Evolutionary conservation across 2,329 filamentous ascomycete genomes (phyloP).

Genomic region (Dichotomopilus funicola): DNA sequence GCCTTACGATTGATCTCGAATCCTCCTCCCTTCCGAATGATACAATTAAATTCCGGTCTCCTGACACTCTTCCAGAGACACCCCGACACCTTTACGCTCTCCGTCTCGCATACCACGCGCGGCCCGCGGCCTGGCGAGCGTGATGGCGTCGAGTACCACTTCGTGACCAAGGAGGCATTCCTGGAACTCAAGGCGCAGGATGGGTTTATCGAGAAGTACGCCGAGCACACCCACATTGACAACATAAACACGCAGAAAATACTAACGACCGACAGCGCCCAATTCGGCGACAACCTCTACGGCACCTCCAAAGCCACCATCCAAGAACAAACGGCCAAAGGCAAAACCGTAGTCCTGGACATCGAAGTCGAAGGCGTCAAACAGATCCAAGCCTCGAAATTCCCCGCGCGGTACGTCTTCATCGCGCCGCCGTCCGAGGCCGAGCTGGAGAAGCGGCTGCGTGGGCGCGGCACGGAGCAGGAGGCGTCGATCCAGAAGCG

Average conservation of each 20-base stretch:
- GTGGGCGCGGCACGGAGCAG: slow-evolving; percentile 70
- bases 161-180: slow-evolving; percentile 61
- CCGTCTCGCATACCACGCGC: slow-evolving; percentile 73
- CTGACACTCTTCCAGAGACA: slow-evolving; percentile 35
- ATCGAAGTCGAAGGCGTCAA: slow-evolving; percentile 99
- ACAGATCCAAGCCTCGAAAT: slow-evolving; percentile 72
- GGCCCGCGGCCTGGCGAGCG: slow-evolving; percentile 66
- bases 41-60: no score
- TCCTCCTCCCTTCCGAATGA: neutral
- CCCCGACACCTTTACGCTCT: slow-evolving; percentile 46
- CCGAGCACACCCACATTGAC: no score
- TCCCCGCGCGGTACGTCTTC: slow-evolving; percentile 77
- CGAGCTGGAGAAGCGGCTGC: slow-evolving; percentile 65
- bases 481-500: slow-evolving; percentile 66
- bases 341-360: slow-evolving; percentile 74
- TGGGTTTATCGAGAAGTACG: slow-evolving; percentile 66
- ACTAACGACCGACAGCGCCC: slow-evolving; percentile 59
- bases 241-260: no score
- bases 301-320: slow-evolving; percentile 79
- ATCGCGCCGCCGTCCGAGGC: slow-evolving; percentile 72
- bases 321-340: slow-evolving; percentile 63
- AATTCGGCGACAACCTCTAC: slow-evolving; percentile 81
- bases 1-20: neutral
- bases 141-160: slow-evolving; percentile 77
- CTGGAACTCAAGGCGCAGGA: slow-evolving; percentile 57